Evolutionary conservation across 1,139 yeast species (phyloP), one percentile per base, ranked within the genome.

Genomic region (Candida sojae): DNA sequence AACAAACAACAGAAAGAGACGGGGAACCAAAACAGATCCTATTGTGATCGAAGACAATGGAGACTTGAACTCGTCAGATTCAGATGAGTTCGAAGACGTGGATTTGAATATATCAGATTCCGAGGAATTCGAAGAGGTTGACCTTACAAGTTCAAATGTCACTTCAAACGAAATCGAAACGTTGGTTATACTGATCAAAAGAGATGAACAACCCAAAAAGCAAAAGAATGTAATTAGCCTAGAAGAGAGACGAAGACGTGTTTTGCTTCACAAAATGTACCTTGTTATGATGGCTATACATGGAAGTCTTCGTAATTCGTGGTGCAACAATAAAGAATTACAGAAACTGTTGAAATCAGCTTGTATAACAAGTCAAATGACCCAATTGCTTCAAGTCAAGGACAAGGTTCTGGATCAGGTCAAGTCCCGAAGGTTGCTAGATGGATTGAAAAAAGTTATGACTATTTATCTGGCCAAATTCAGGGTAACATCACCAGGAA

Each of bases 361-460:
- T 4, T 54, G 54, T 39, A 73, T 52, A 1, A 51, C 54, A 2
- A 32, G 31, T n/a, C 88, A 2, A 81, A 88, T 0, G 67, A 64
- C 2, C 65, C 66, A 23, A 68, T 68, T 72, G 40, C 68, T 72
- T 35, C 69, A 68, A 8, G 37, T 13, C 68, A 53, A 45, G 12
- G 60, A 60, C 21, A 68, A 67, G 43, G 58, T 65, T 43, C 62
- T 74, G 55, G 61, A 75, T 11, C 58, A 67, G 49, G 71, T 82
- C 54, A 83, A 84, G 53, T 82, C 96, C 0, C 72, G 96, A 46
- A 75, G 83, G 54, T 77, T 93, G 40, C 68, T 91, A 2, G 97
- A 90, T 61, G 91, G 93, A 0, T 61, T 93, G 11, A 75, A 85
- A 43, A 82, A 80, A 53, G 65, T 88, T 1, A 79, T 88, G 82